These are phyloP conservation scores for Pseudopyricularia cyperi DNA, from an alignment of 2,329 filamentous ascomycete genomes.

Conservation along the genomic window DNA sequence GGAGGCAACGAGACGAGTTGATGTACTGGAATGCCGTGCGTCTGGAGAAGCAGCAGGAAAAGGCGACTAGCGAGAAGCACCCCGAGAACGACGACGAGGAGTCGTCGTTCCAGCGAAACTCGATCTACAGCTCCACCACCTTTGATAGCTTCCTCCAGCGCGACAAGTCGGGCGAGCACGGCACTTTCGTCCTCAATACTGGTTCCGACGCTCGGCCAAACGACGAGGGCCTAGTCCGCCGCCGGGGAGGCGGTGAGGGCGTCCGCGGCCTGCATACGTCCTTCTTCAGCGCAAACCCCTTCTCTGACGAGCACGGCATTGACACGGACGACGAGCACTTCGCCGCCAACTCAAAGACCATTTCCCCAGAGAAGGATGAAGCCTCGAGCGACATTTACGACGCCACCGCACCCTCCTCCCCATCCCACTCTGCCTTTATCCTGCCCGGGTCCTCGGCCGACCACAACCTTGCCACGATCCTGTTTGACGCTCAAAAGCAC, in stretches of 20 bases:
- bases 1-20: conserved; percentile 49
- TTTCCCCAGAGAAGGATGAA: conserved; percentile 33
- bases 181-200: conserved; percentile 44
- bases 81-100: conserved; percentile 12
- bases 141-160: conserved; percentile 48
- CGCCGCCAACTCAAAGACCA: conserved; percentile 20
- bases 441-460: conserved; percentile 7
- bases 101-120: neutral
- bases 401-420: conserved; percentile 13
- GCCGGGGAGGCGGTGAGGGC: conserved; percentile 27
- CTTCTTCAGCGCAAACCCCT: conserved; percentile 40
- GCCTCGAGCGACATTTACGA: conserved; percentile 36
- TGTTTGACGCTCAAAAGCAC: conserved; percentile 8
- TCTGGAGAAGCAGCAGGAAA: conserved; percentile 31
- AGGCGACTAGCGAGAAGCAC: conserved; percentile 10
- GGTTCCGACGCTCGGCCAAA: conserved; percentile 29
- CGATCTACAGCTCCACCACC: conserved; percentile 11
- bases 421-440: conserved; percentile 1
- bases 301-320: conserved; percentile 42
- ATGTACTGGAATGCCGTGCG: conserved; percentile 51
- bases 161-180: conserved; percentile 37
- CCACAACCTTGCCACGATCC: conserved; percentile 8
- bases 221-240: conserved; percentile 32
- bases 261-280: conserved; percentile 31
- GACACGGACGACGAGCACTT: conserved; percentile 32